Base-by-base conservation (phyloP, 139 green algal species). In the Pleodorina starrii region DNA sequence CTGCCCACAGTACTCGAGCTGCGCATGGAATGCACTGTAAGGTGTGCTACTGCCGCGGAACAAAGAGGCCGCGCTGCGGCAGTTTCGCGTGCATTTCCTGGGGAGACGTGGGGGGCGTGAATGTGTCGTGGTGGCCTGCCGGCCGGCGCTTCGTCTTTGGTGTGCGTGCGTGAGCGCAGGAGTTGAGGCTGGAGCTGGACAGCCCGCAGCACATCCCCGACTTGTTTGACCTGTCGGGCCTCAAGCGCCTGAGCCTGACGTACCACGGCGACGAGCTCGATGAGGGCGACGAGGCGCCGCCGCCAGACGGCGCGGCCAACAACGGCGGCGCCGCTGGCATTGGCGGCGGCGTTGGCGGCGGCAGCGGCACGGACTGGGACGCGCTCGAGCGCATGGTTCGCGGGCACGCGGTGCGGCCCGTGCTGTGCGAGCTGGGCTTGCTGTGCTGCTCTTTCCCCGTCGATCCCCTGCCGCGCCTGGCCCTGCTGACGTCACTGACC, bases 171-270 rank as follows among this genome's bases (percentile, higher is more conserved):
- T n/a, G n/a, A n/a, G n/a, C 14, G 3, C 82, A 88, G 82, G 82
- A 88, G 66, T 63, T 88, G 35, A 25, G 44, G 0, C 43, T 88
- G 32, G 82, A 80, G 82, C 44, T 88, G 63, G 44, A 80, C 82
- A 54, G 32, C 35, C 66, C 82, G 9, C 32, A 57, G 16, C 82
- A 80, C 35, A 51, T 88, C 38, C 63, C 82, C 32, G 66, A 88
- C 35, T 63, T 88, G 1, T 88, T 88, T 35, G 21, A 4, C 0
- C 60, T 80, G 32, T 21, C 63, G 5, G 9, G 40, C 32, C 44
- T 88, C 17, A 38, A 9, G 1, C 43, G 23, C 2, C 82, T 88
- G 11, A n/a, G 44, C 32, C 46, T 88, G 44, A 29, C 43, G 14
- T 88, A 88, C 43, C 44, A 71, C 10, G 66, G 82, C 5, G 44